Base-by-base conservation (phyloP, 495 filamentous ascomycete genomes). In the Rusavskia elegans region DNA sequence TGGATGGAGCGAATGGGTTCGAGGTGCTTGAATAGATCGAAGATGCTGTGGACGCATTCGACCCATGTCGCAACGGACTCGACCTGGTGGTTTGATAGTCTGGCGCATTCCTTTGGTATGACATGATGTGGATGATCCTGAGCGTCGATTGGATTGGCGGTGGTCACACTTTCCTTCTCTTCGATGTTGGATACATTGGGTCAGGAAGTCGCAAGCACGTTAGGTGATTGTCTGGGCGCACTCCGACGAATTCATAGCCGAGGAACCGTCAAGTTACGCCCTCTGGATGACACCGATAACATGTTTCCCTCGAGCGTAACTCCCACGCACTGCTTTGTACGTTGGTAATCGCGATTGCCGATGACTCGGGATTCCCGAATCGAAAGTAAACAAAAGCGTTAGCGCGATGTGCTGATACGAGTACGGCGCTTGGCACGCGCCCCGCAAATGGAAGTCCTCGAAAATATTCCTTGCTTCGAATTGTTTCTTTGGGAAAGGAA, bases 21-120 rank as follows among this genome's bases (percentile, higher is more conserved):
- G 85, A 87, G 36, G 67, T 72, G 57, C 77, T 69, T 11, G 87
- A 87, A 62, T 87, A 89, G 20, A 79, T 74, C 0, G 87, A 89
- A 17, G 87, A 94, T 52, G 71, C 77, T 5, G 83, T 85, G 13
- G 87, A 92, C 21, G 84, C 80, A 49, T 75, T 89, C 6, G 87
- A 94, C 25, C 78, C 75, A 61, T 90, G 82, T 52, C 87, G 76
- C 53, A 77, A 63, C 11, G 79, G 82, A 60, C 76, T 83, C 60
- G 71, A 79, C 59, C 68, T 66, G 48, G 75, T 65, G 37, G 70
- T 61, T 8, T 71, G 60, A 56, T 84, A 71, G 61, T 85, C 83
- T 64, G 80, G 29, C 21, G 17, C 23, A 14, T 82, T 23, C 32
- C 20, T 51, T 51, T 14, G 55, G 29, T 50, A 51, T 25, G 56